Evolutionary conservation across 1,284 basidiomycete species (phyloP).

Genomic region (Chondrostereum purpureum): DNA sequence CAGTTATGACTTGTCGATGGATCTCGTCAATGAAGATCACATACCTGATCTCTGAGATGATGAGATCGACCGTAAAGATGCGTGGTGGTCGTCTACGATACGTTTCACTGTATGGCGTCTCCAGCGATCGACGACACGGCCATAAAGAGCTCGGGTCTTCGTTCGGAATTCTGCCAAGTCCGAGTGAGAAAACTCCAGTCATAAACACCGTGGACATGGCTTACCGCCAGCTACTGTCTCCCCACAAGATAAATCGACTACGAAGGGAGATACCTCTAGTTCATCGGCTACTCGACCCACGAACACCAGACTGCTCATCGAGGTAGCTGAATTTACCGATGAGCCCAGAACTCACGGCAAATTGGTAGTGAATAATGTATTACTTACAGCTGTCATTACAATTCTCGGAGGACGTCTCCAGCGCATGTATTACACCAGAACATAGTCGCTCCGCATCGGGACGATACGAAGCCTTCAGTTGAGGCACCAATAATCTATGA

Average conservation of each 20-base stretch:
- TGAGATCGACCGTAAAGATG: constrained; percentile 13
- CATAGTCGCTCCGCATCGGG: constrained; percentile 43
- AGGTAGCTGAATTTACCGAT: constrained; percentile 21
- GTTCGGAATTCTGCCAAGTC: constrained; percentile 36
- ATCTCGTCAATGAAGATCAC: constrained; percentile 1
- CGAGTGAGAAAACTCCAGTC: constrained; percentile 3
- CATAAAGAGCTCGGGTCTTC: constrained; percentile 30
- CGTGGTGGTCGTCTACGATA: constrained; percentile 23
- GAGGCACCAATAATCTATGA: constrained; percentile 30
- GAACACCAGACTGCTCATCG: constrained; percentile 29
- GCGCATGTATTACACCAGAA: constrained; percentile 28
- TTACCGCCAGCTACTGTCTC: constrained; percentile 31
- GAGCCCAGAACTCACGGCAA: no score
- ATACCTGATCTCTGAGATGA: constrained; percentile 12
- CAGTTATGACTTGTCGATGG: not conserved
- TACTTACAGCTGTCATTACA: constrained; percentile 27
- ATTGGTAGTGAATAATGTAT: no score
- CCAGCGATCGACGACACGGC: constrained; percentile 44
- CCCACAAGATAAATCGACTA: constrained; percentile 36
- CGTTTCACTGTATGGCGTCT: constrained; percentile 31
- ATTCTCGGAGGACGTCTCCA: constrained; percentile 28
- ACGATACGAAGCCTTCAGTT: constrained; percentile 36
- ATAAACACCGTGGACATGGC: constrained; percentile 11
- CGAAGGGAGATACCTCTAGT: constrained; percentile 36
- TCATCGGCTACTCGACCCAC: constrained; percentile 37